These are phyloP conservation scores for Cerioporus squamosus DNA, from an alignment of 1,284 basidiomycete genomes.

Conservation along the genomic window DNA sequence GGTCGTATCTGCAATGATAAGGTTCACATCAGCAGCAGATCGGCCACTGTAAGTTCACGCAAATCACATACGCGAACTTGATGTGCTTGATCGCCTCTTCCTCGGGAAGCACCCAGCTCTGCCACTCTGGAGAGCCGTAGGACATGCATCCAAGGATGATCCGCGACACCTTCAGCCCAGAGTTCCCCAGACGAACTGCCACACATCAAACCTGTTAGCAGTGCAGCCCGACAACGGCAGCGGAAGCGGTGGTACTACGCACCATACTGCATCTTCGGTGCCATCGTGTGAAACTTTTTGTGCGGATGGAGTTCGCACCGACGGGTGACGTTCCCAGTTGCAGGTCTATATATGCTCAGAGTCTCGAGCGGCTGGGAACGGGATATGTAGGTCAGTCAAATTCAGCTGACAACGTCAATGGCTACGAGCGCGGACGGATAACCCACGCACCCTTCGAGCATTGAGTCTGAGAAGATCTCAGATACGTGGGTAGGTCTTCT, in stretches of 20 bases:
- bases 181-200: conserved; percentile 48
- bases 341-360: too few relatives aligned
- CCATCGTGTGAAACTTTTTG: not conserved
- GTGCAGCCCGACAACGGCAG: conserved; percentile 33
- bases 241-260: not conserved
- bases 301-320: not conserved
- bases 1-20: conserved; percentile 32
- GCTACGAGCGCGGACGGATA: too few relatives aligned
- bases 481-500: too few relatives aligned
- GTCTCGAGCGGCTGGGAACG: too few relatives aligned
- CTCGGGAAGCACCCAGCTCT: conserved; percentile 44
- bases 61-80: conserved; percentile 37
- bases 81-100: conserved; percentile 44
- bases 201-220: too few relatives aligned
- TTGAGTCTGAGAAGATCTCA: too few relatives aligned
- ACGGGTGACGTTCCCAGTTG: not conserved
- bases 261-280: conserved; percentile 3
- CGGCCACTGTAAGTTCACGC: not conserved
- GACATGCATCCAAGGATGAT: conserved; percentile 50
- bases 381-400: too few relatives aligned
- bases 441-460: too few relatives aligned
- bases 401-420: too few relatives aligned
- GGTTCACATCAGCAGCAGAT: not conserved
- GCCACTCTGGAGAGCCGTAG: conserved; percentile 43
- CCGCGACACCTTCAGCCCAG: conserved; percentile 49